Conservation (phyloP, 2,329 filamentous ascomycete genomes). For the Claviceps purpurea region DNA sequence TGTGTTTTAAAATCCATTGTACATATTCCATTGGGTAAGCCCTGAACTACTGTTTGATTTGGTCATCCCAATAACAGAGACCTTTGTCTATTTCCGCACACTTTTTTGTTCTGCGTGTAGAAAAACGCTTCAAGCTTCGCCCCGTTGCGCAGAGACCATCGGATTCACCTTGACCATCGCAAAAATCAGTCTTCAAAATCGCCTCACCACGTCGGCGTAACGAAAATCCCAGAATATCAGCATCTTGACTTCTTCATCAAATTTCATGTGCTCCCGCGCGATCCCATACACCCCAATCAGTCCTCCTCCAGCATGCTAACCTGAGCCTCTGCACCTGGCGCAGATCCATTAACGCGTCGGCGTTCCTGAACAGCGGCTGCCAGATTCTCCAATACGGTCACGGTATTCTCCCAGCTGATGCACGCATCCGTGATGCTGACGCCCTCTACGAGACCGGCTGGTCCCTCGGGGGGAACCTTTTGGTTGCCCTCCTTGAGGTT, state of each 20-base stretch:
- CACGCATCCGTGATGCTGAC: constrained; percentile 94
- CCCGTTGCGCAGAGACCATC: not conserved
- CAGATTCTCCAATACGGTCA: constrained; percentile 69
- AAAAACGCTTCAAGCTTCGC: not conserved
- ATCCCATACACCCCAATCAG: constrained; percentile 15
- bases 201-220: no score
- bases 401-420: constrained; percentile 82
- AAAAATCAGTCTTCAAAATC: no score
- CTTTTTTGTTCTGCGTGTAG: not conserved
- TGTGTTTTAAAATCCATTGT: not conserved
- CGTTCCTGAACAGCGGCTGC: constrained; percentile 71
- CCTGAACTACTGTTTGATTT: not conserved
- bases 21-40: not conserved
- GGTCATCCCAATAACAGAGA: not conserved
- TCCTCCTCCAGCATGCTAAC: constrained; percentile 40
- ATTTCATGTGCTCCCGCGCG: not conserved
- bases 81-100: not conserved
- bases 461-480: constrained; percentile 77
- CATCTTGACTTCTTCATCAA: not conserved
- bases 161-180: not conserved
- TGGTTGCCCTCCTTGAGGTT: constrained; percentile 87
- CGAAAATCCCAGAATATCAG: no score
- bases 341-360: constrained; percentile 38
- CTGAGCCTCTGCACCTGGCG: constrained; percentile 18
- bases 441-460: constrained; percentile 66